Evolutionary conservation across 176 grass and related monocot species (phyloP), one percentile per base, ranked within the genome.

Genomic region (Oryza nivara): DNA sequence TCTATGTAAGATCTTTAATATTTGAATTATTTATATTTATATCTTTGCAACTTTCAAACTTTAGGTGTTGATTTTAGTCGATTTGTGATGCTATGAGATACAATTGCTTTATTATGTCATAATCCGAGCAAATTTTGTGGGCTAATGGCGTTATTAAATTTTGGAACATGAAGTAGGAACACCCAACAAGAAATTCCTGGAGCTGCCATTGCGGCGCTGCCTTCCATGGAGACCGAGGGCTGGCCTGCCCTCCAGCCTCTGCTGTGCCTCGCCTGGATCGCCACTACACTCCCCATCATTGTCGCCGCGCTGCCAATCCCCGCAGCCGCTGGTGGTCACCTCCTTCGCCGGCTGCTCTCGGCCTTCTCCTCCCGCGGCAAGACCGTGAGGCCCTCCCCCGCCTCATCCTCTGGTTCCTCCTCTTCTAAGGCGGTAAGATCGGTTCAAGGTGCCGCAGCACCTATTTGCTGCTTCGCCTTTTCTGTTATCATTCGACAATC

Each of bases 241-340:
- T 75, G 70, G 48, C 17, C 51, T 43, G 4, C 84, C 19, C 71
- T 92, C 47, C 73, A 80, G 76, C 13, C 78, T 7, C 61, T 92
- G 40, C 73, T 92, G 4, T 86, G 85, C 72, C 73, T 92, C 58
- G 81, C 73, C 10, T 92, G 88, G 88, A 67, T 88, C 48, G 88
- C 81, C 26, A 85, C 88, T 61, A 82, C 78, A 5, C 64, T 90
- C 40, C 91, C 91, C 73, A 90, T 92, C 77, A 11, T 68, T 46
- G 76, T 65, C 67, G 88, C 85, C 10, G 85, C 91, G 47, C 77
- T 92, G 43, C 88, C 91, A 7, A 61, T 92, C 67, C 88, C 88
- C 22, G 34, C 60, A 10, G 81, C 76, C 47, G 91, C 72, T 22
- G 67, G 81, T 23, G 84, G 81, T 22, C 67, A 85, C 49, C 12